phyloP scores from a whole-genome alignment of 768 basidiomycete species.

The Suillus clintonianus region DNA sequence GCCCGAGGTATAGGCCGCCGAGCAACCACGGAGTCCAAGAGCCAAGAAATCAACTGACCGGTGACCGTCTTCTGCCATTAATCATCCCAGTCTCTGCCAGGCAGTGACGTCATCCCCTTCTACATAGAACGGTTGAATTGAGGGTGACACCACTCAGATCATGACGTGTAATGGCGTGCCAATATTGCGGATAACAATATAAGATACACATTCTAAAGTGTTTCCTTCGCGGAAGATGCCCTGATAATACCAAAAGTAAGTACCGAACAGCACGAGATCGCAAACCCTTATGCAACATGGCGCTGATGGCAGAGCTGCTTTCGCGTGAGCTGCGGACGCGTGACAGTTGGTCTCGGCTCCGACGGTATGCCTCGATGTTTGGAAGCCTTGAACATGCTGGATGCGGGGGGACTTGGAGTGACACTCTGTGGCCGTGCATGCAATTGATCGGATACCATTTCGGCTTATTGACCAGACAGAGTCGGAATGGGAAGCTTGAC shows the following conservation, averaged over 20 bases:
- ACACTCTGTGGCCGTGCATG: neutral
- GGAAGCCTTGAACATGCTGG: neutral
- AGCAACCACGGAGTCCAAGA: neutral
- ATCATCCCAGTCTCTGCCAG: neutral
- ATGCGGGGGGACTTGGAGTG: neutral
- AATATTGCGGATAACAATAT: neutral
- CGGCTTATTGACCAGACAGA: neutral
- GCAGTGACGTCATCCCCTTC: neutral
- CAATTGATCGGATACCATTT: neutral
- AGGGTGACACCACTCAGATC: neutral
- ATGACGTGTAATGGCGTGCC: neutral
- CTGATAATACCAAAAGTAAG: neutral
- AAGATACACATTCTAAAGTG: neutral
- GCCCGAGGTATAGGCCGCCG: neutral
- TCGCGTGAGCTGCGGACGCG: neutral
- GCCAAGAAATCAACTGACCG: neutral
- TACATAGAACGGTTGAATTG: neutral
- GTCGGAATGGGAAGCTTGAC: neutral
- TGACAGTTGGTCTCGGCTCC: constrained; percentile 10
- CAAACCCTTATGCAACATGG: neutral
- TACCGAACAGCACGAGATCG: neutral
- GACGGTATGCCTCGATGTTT: constrained; percentile 5
- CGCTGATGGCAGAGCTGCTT: neutral
- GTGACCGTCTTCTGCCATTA: neutral
- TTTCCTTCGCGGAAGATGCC: neutral